Evolutionary conservation across 495 filamentous ascomycete species (phyloP), one percentile per base, ranked within the genome.

Genomic region (Neurospora hispaniola): DNA sequence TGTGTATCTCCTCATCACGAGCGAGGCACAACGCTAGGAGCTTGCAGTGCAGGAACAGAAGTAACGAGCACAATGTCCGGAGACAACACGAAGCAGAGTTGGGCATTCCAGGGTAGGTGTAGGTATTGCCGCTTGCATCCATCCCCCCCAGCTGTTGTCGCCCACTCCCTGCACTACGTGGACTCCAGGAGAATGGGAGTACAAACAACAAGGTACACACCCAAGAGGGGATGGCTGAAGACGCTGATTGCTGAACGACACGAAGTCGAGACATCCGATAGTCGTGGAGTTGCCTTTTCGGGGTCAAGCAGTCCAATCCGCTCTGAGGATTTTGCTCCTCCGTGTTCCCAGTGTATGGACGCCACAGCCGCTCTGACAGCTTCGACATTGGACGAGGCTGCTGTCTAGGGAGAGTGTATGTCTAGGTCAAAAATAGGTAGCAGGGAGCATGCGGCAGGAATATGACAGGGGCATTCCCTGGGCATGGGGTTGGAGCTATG

Each of bases 321-420:
- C 12, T 27, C 54, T 18, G 54, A 62, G 54, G 27, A 62, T 62
- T 62, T 62, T 18, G 20, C 14, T 62, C 11, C 59, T 59, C 16
- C 70, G 23, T n/a, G 20, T 62, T 59, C 42, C 35, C 42, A 59
- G 38, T 31, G 20, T 20, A 12, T 42, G 7, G 20, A 71, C 69
- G 73, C 69, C 69, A 71, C 76, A 74, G 18, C 71, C 38, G 72
- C 44, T 48, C 70, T 66, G 72, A 74, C 71, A 71, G 69, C 11
- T 16, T 27, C 48, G 40, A 69, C 42, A 72, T 70, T 71, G 74
- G 68, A 42, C 59, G 16, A 72, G 54, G 43, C 68, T 62, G 54
- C 54, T 35, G 54, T 62, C 54, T 62, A 62, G 54, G 54, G 54
- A 62, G 48, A 62, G 54, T 62, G 54, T 18, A 62, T 35, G 54